These are phyloP conservation scores for Puccinia hordei DNA, from an alignment of 1,284 basidiomycete genomes.

Conservation along the genomic window DNA sequence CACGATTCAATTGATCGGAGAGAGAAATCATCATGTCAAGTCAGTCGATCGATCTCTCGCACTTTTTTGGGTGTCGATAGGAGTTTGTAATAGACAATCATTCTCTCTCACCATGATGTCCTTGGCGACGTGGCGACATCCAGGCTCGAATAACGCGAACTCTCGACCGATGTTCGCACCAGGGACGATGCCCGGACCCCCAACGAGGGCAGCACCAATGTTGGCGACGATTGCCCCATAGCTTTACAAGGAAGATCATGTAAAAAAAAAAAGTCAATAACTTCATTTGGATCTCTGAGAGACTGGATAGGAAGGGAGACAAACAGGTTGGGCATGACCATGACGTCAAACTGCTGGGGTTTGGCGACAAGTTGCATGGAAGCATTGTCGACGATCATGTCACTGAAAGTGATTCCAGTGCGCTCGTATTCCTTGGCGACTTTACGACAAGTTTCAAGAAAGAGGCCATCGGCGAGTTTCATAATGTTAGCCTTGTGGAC, in stretches of 20 bases:
- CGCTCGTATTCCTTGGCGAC: slow-evolving; percentile 92
- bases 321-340: slow-evolving; percentile 88
- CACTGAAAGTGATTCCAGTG: slow-evolving; percentile 86
- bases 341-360: slow-evolving; percentile 95
- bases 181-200: slow-evolving; percentile 59
- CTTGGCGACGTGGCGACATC: slow-evolving; percentile 60
- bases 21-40: too few relatives aligned
- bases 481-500: slow-evolving; percentile 99
- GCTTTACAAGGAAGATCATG: neutral
- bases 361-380: slow-evolving; percentile 98
- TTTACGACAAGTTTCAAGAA: slow-evolving; percentile 96
- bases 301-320: neutral
- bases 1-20: too few relatives aligned
- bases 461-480: slow-evolving; percentile 99
- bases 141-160: slow-evolving; percentile 60
- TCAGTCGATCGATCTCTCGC: too few relatives aligned
- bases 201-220: slow-evolving; percentile 60
- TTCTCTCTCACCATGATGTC: slow-evolving; percentile 68
- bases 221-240: slow-evolving; percentile 60
- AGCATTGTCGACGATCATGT: slow-evolving; percentile 99
- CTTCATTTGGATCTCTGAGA: too few relatives aligned
- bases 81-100: slow-evolving; percentile 61
- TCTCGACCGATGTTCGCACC: slow-evolving; percentile 60
- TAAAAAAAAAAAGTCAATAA: too few relatives aligned
- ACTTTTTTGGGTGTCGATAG: too few relatives aligned